Evolutionary conservation across 2,329 filamentous ascomycete genomes (phyloP), one percentile per base, ranked within the genome.

Genomic region (Trichoderma aggressivum): DNA sequence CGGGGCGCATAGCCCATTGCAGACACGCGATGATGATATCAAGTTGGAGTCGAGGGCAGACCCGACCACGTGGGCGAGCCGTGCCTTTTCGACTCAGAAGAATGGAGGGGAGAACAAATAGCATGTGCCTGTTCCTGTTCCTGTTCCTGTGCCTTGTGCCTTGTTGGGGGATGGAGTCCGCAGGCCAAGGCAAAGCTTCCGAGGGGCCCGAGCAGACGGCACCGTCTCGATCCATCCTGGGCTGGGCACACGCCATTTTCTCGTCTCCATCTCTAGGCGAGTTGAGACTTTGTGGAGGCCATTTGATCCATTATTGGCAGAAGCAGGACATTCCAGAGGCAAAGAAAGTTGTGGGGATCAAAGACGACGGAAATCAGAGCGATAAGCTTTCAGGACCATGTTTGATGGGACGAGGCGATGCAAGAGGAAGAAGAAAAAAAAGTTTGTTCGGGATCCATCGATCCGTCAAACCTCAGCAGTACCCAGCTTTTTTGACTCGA

Each of bases 181-280:
- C 16, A 39, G 43, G 56, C 39, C n/a, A 61, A 61, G 65, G 65
- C 65, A 43, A 69, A 21, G 65, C 55, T 69, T 69, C 65, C 65
- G 65, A 69, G 28, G 65, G 65, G 65, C 65, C 65, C 65, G 65
- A 69, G 65, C 65, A 69, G 50, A 24, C 56, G 65, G 65, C 65
- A 60, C 55, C 36, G 65, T 60, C 65, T 69, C 65, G 65, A 61
- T 69, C 56, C 55, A 69, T 60, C 65, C 36, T 39, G 36, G 36
- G 36, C 36, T 36, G 65, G 56, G 39, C 56, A 60, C 56, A 69
- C 65, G 65, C 65, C 65, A 34, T 21, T 39, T 64, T 53, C 34
- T 39, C 34, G 21, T 60, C 65, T 69, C 55, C 56, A 60, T 60
- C 12, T 36, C 55, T 69, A 61, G 65, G 65, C 65, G 65, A 69